Evolutionary conservation across 2,329 filamentous ascomycete species (phyloP).

Genomic region (Neurospora sp.): DNA sequence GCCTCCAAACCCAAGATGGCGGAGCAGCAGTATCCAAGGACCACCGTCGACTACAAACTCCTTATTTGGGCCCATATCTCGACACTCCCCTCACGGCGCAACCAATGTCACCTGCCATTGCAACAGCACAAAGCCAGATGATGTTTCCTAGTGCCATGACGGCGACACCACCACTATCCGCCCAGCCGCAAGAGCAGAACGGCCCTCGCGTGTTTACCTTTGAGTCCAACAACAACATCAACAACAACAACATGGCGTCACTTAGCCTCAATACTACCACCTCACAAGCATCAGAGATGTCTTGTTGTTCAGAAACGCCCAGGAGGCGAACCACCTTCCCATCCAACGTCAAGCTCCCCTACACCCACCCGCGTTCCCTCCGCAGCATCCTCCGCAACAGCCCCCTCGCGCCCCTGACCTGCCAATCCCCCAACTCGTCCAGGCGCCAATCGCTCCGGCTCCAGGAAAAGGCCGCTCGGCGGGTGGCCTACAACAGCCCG

Average conservation of each 20-base stretch:
- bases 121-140: constrained; percentile 27
- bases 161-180: constrained; percentile 48
- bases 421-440: constrained; percentile 41
- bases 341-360: constrained; percentile 34
- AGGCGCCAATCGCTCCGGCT: constrained; percentile 43
- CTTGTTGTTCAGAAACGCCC: constrained; percentile 26
- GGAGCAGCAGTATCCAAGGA: constrained; percentile 19
- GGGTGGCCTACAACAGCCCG: constrained; percentile 53
- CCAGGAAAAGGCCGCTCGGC: constrained; percentile 42
- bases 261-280: constrained; percentile 4
- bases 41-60: constrained; percentile 28
- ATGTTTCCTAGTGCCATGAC: constrained; percentile 47
- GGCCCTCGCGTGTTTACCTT: constrained; percentile 37
- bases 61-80: constrained; percentile 36
- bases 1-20: constrained; percentile 26
- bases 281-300: constrained; percentile 2
- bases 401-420: constrained; percentile 44
- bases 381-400: constrained; percentile 59
- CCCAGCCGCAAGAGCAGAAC: constrained; percentile 36
- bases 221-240: neutral
- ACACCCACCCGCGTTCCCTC: constrained; percentile 46
- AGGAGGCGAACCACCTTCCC: constrained; percentile 29
- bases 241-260: neutral
- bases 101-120: constrained; percentile 35
- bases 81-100: constrained; percentile 45